Evolutionary conservation across 2,329 filamentous ascomycete genomes (phyloP).

Genomic region (Xylariaceae sp.): DNA sequence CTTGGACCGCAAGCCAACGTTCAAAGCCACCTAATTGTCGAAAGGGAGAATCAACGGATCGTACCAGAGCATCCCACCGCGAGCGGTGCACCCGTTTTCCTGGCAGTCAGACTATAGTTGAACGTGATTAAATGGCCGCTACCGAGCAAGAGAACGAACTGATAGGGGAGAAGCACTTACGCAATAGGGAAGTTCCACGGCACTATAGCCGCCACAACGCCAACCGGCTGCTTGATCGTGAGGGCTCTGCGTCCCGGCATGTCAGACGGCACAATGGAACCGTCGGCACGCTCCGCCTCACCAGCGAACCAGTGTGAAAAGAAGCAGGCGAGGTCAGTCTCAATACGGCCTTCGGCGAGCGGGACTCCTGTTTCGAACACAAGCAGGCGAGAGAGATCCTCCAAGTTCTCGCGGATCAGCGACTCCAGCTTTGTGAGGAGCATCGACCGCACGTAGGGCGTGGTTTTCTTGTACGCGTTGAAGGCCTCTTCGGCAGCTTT

Average conservation of each 20-base stretch:
- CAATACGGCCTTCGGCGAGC: slow-evolving; percentile 47
- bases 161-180: slow-evolving; percentile 25
- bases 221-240: slow-evolving; percentile 69
- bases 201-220: slow-evolving; percentile 62
- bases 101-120: slow-evolving; percentile 48
- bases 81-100: slow-evolving; percentile 62
- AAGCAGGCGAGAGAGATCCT: slow-evolving; percentile 58
- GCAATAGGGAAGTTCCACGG: slow-evolving; percentile 68
- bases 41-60: background rate
- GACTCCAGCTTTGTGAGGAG: slow-evolving; percentile 60
- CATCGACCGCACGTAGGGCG: slow-evolving; percentile 56
- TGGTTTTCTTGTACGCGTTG: slow-evolving; percentile 52
- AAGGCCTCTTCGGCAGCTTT: slow-evolving; percentile 57
- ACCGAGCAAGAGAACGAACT: background rate
- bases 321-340: slow-evolving; percentile 50
- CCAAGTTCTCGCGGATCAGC: slow-evolving; percentile 56
- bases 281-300: slow-evolving; percentile 48
- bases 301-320: slow-evolving; percentile 55
- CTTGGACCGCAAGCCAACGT: background rate
- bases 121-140: slow-evolving; percentile 17
- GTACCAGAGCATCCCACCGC: slow-evolving; percentile 60
- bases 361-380: slow-evolving; percentile 59
- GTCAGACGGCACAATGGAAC: slow-evolving; percentile 54
- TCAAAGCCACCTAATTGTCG: too few species aligned
- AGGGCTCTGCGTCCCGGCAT: slow-evolving; percentile 60